Conservation (phyloP, 352 stramenopile genomes). For the Phytopythium ostracodes region DNA sequence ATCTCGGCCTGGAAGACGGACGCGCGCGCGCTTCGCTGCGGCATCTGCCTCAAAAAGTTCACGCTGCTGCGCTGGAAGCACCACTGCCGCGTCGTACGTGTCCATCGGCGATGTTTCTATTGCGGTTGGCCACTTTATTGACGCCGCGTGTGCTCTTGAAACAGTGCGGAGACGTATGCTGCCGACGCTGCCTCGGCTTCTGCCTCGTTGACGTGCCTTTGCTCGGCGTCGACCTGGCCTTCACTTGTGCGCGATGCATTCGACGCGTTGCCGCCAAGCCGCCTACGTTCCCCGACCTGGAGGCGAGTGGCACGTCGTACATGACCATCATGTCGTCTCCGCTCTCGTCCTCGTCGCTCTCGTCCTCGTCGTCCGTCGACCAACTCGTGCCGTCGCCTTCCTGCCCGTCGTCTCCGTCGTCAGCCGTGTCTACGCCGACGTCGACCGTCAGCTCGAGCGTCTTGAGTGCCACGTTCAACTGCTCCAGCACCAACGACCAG, state of each 20-base stretch:
- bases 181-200: constrained; percentile 58
- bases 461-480: background rate
- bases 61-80: constrained; percentile 57
- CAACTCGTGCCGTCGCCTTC: constrained; percentile 12
- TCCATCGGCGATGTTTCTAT: background rate
- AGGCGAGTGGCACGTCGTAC: constrained; percentile 2
- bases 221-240: constrained; percentile 57
- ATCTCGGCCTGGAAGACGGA: constrained; percentile 53
- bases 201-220: constrained; percentile 63
- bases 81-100: constrained; percentile 62
- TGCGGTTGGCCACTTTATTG: background rate
- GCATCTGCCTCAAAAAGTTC: constrained; percentile 69
- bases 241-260: constrained; percentile 61
- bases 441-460: constrained; percentile 7
- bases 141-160: constrained; percentile 7
- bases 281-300: constrained; percentile 1
- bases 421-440: constrained; percentile 15
- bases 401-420: constrained; percentile 30
- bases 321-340: constrained; percentile 11
- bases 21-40: constrained; percentile 37
- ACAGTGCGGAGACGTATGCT: constrained; percentile 74
- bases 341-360: constrained; percentile 9
- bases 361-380: constrained; percentile 6
- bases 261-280: constrained; percentile 43
- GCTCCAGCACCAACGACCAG: background rate